Percentiles rank a stretch among this genome's conserved stretches.
Conservation (phyloP, 1,284 basidiomycete genomes). For the Puccinia horiana region DNA sequence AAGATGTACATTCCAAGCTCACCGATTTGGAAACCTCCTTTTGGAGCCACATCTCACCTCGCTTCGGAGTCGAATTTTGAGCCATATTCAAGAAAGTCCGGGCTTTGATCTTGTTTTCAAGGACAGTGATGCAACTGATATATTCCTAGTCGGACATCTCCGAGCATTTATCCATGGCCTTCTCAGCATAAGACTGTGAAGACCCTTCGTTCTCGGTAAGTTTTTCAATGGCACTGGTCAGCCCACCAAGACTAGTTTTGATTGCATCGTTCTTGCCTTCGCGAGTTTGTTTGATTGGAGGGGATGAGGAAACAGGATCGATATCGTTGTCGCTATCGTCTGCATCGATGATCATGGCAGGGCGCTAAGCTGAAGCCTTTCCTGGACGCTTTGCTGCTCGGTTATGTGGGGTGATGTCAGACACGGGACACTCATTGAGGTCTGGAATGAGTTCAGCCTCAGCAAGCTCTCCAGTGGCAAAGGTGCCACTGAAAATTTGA, state of each 20-base stretch:
- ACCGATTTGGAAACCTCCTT: background rate
- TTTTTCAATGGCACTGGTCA: background rate
- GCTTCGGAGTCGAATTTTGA: background rate
- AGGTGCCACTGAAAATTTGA: background rate
- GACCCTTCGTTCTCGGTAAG: background rate
- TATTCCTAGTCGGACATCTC: background rate
- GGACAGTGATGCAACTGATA: background rate
- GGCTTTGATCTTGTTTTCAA: background rate
- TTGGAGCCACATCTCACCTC: slow-evolving; percentile 11
- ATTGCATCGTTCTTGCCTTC: slow-evolving; percentile 4
- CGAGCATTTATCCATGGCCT: background rate
- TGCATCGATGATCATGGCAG: background rate
- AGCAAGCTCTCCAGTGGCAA: background rate
- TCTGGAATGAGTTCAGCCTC: background rate
- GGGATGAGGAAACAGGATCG: background rate
- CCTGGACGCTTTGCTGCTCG: background rate
- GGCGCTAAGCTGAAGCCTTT: background rate
- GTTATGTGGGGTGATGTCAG: background rate
- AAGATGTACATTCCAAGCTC: no score
- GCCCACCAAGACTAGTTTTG: background rate
- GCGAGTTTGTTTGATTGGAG: background rate
- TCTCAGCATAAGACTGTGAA: background rate
- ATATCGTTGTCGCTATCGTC: background rate
- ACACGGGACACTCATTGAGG: background rate
- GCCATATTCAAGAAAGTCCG: background rate